Percentiles rank a stretch among this genome's conserved stretches.
phyloP scores from a whole-genome alignment of 2,329 filamentous ascomycete genomes.

The Claviceps sorghi region DNA sequence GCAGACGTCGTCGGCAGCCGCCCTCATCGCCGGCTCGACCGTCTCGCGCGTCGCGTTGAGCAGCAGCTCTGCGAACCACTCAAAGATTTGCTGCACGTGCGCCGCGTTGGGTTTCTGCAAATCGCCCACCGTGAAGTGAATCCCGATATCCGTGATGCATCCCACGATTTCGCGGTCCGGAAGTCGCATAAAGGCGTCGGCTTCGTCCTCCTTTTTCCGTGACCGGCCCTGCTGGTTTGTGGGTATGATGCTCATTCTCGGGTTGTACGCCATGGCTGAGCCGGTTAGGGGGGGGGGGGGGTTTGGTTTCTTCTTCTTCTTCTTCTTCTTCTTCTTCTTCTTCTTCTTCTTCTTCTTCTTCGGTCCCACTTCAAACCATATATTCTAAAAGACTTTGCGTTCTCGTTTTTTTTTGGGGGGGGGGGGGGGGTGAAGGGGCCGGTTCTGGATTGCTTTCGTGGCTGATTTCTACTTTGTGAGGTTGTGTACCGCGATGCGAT shows the following conservation, averaged over 20 bases:
- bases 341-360: too few species aligned
- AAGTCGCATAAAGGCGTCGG: conserved; percentile 45
- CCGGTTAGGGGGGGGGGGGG: background rate
- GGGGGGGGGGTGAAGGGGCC: too few species aligned
- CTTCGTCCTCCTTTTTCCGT: conserved; percentile 45
- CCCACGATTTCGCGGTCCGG: conserved; percentile 73
- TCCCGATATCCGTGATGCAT: conserved; percentile 94
- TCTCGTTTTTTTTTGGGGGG: background rate
- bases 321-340: too few species aligned
- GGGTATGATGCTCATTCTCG: conserved; percentile 46
- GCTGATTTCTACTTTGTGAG: too few species aligned
- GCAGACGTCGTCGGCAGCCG: conserved; percentile 74
- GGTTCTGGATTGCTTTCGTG: background rate
- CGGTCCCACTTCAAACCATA: too few species aligned
- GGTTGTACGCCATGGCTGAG: conserved; percentile 40
- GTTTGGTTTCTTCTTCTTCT: too few species aligned
- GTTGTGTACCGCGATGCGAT: background rate
- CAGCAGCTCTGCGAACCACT: conserved; percentile 89
- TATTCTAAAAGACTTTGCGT: background rate
- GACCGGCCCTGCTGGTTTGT: conserved; percentile 34
- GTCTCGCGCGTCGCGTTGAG: conserved; percentile 89
- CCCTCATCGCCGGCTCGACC: conserved; percentile 88
- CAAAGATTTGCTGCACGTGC: conserved; percentile 93
- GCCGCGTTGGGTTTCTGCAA: conserved; percentile 87
- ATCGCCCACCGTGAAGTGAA: conserved; percentile 73